Base-by-base conservation (phyloP, 208 protist species). In the Leishmania martiniquensis region DNA sequence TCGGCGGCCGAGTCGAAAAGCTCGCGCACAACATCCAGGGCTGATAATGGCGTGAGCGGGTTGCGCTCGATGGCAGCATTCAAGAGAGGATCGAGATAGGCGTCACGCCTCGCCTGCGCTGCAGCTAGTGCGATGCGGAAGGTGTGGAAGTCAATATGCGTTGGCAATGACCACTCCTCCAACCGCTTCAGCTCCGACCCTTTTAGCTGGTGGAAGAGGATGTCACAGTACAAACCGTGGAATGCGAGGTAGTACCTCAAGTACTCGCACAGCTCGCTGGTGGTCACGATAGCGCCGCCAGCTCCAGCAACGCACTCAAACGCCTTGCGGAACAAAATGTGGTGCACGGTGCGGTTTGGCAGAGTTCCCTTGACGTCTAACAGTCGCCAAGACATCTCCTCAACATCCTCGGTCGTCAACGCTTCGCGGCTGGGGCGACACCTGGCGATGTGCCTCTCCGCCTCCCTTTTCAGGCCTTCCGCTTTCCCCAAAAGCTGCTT, bases 211-310 rank as follows among this genome's bases (percentile, higher is more conserved):
- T 80, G 74, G n/a, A 63, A 39, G 20, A 87, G 51, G 7, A 82
- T 77, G 32, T 87, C 80, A n/a, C 72, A 57, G 74, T 87, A 87
- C 25, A 87, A 66, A 37, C 85, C 84, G 42, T 73, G 80, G 74
- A 85, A 59, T n/a, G 72, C 76, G 20, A 85, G 47, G 49, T 87
- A 87, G 45, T 69, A 54, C 32, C 78, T 77, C 42, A 85, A 60
- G 63, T 82, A 87, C 22, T 82, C 60, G 22, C 84, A 82, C 52
- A 87, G 67, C 29, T 72, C 44, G 34, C 37, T 60, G 3, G 70
- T 34, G 17, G 78, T 78, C 13, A 73, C 39, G 15, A 87, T 77
- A 55, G 45, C 59, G 60, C 44, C 59, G 63, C 74, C 72, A 22
- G 39, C 55, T 20, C 73, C 75, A 49, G 80, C 62, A 45, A 75